Evolutionary conservation across 495 filamentous ascomycete species (phyloP).

Genomic region (Lichenothelia convexa): DNA sequence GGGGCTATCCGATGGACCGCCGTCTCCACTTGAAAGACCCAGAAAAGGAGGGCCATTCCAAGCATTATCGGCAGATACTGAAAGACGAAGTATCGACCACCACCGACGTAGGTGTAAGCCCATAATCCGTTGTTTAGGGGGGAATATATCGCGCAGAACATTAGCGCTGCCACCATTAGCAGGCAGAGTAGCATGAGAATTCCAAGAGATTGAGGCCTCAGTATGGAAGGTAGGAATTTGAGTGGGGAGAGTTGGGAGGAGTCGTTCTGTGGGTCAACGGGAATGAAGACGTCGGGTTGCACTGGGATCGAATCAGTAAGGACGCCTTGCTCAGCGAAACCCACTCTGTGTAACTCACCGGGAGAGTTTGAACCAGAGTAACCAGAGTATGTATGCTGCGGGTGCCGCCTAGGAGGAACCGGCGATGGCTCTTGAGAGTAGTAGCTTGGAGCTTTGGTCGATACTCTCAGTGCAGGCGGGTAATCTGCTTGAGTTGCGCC

Average conservation of each 20-base stretch:
- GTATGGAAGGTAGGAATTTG: slow-evolving; percentile 44
- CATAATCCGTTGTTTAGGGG: slow-evolving; percentile 41
- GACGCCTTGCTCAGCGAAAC: too few relatives aligned
- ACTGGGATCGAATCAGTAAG: slow-evolving; percentile 2
- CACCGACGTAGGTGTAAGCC: slow-evolving; percentile 44
- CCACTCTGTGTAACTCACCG: too few relatives aligned
- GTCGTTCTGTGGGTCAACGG: slow-evolving; percentile 28
- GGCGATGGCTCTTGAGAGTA: slow-evolving; percentile 1
- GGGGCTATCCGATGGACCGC: slow-evolving; percentile 63
- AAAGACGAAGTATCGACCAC: slow-evolving; percentile 66
- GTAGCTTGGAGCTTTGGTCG: slow-evolving; percentile 13
- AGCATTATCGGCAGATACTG: slow-evolving; percentile 65
- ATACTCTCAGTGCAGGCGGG: slow-evolving; percentile 11
- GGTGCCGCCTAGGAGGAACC: neutral
- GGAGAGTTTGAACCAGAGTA: too few relatives aligned
- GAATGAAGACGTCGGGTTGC: slow-evolving; percentile 29
- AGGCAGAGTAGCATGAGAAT: slow-evolving; percentile 40
- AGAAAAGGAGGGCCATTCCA: slow-evolving; percentile 53
- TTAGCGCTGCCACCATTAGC: slow-evolving; percentile 51
- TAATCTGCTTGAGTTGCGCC: slow-evolving; percentile 8
- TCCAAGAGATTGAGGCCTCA: slow-evolving; percentile 43
- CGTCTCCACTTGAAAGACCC: slow-evolving; percentile 52
- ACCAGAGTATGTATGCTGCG: too few relatives aligned
- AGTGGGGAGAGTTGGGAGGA: slow-evolving; percentile 35
- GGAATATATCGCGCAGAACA: slow-evolving; percentile 60